phyloP scores from a whole-genome alignment of 1,284 basidiomycete genomes.

The Leccinum glutinopallens region DNA sequence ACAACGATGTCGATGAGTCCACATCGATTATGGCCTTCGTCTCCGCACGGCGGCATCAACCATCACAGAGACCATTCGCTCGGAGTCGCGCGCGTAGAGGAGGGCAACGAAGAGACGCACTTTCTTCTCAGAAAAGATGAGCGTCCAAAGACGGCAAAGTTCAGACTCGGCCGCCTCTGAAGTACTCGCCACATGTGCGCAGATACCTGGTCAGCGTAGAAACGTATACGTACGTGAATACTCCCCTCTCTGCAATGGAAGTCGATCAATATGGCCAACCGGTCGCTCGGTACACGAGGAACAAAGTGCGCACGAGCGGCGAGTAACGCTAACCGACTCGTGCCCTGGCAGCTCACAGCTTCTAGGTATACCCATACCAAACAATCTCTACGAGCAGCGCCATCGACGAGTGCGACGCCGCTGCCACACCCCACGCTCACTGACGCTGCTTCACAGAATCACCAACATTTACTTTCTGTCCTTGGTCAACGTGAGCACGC shows the following conservation, averaged over 20 bases:
- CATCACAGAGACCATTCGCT: constrained; percentile 81
- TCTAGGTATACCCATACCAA: too few relatives aligned
- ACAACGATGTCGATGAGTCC: too few relatives aligned
- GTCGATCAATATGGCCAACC: constrained; percentile 57
- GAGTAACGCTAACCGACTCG: constrained; percentile 38
- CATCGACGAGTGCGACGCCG: neutral
- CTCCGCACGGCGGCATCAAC: constrained; percentile 74
- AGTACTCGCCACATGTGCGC: constrained; percentile 43
- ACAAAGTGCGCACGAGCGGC: constrained; percentile 95
- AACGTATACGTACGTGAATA: constrained; percentile 73
- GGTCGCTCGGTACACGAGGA: constrained; percentile 69
- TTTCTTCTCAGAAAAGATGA: too few relatives aligned
- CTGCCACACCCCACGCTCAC: neutral
- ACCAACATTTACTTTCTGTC: too few relatives aligned
- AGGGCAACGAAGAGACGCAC: too few relatives aligned
- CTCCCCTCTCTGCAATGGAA: constrained; percentile 68
- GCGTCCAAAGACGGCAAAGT: too few relatives aligned
- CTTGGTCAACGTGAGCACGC: constrained; percentile 49
- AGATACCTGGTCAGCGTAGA: constrained; percentile 59
- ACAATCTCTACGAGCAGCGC: neutral
- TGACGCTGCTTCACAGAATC: neutral
- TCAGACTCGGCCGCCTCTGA: constrained; percentile 4
- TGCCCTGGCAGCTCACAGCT: neutral
- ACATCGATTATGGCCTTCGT: constrained; percentile 79
- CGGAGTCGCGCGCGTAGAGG: constrained; percentile 21